These are phyloP conservation scores for Carex scoparia DNA, from an alignment of 176 grass and related monocot genomes.

Conservation along the genomic window DNA sequence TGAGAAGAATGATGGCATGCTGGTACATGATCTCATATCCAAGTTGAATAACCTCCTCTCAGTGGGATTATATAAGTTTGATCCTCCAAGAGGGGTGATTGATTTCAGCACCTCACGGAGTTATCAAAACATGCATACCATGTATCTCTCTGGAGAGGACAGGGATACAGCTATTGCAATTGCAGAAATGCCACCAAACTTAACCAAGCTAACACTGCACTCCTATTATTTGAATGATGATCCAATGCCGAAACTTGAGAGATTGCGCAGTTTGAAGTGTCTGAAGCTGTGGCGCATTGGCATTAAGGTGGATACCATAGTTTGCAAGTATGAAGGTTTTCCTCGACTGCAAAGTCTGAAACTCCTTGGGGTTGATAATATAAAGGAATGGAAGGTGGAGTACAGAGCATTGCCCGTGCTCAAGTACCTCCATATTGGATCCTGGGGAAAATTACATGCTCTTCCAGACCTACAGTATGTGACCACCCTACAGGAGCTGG, in stretches of 20 bases:
- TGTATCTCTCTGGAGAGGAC: no score
- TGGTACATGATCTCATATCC: not conserved
- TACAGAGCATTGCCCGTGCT: no score
- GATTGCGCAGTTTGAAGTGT: not conserved
- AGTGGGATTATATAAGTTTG: not conserved
- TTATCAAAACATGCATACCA: not conserved
- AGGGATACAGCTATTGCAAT: no score
- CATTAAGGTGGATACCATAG: not conserved
- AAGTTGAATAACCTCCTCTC: not conserved
- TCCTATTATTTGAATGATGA: not conserved
- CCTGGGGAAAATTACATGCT: no score
- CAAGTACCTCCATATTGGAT: no score
- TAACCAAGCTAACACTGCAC: not conserved
- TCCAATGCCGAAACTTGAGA: not conserved
- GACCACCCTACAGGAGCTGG: no score
- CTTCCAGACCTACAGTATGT: no score
- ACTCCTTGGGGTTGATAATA: accelerated
- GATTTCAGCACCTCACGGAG: not conserved
- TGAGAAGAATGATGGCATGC: not conserved
- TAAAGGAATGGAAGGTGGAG: not conserved
- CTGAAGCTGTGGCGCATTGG: not conserved
- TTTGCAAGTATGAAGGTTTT: not conserved
- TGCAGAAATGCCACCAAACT: not conserved
- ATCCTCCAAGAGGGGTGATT: not conserved
- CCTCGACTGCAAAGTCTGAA: not conserved